phyloP scores from a whole-genome alignment of 148 eudicot species.

The Euryodendron excelsum region DNA sequence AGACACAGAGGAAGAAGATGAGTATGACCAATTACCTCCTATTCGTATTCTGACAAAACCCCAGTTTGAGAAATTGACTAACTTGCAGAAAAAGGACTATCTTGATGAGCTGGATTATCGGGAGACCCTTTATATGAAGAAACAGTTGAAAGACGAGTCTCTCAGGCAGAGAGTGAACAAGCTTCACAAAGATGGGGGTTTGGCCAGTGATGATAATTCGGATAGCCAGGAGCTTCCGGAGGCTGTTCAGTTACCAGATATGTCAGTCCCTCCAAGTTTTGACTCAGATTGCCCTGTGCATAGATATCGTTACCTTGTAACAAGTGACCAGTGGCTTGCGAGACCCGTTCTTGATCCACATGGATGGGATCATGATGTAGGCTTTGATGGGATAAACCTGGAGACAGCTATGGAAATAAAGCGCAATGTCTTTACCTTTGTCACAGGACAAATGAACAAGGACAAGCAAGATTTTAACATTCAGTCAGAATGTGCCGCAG shows the following conservation, averaged over 20 bases:
- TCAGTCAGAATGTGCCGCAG: slow-evolving; percentile 69
- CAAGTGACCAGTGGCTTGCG: slow-evolving; percentile 65
- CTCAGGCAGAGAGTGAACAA: slow-evolving; percentile 38
- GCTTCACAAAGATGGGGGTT: slow-evolving; percentile 21
- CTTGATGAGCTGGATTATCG: slow-evolving; percentile 95
- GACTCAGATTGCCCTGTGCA: slow-evolving; percentile 69
- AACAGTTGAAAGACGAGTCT: slow-evolving; percentile 72
- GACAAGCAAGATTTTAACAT: slow-evolving; percentile 82
- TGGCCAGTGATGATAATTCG: slow-evolving; percentile 25
- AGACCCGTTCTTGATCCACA: slow-evolving; percentile 87
- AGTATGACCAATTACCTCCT: slow-evolving; percentile 87
- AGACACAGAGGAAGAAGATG: slow-evolving; percentile 69
- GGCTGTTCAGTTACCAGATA: slow-evolving; percentile 66
- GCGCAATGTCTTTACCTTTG: slow-evolving; percentile 39
- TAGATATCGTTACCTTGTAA: slow-evolving; percentile 70
- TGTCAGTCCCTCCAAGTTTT: slow-evolving; percentile 73
- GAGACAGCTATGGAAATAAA: slow-evolving; percentile 57
- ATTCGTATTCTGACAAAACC: slow-evolving; percentile 76
- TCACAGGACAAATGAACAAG: slow-evolving; percentile 96
- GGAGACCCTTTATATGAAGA: slow-evolving; percentile 85
- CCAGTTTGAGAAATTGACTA: slow-evolving; percentile 65
- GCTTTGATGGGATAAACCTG: slow-evolving; percentile 85
- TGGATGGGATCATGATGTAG: slow-evolving; percentile 97
- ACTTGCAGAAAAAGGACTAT: slow-evolving; percentile 72
- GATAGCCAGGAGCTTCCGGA: slow-evolving; percentile 52